phyloP scores from a whole-genome alignment of 192 early-diverging fungal species.

The Backusella liffmaniae region DNA sequence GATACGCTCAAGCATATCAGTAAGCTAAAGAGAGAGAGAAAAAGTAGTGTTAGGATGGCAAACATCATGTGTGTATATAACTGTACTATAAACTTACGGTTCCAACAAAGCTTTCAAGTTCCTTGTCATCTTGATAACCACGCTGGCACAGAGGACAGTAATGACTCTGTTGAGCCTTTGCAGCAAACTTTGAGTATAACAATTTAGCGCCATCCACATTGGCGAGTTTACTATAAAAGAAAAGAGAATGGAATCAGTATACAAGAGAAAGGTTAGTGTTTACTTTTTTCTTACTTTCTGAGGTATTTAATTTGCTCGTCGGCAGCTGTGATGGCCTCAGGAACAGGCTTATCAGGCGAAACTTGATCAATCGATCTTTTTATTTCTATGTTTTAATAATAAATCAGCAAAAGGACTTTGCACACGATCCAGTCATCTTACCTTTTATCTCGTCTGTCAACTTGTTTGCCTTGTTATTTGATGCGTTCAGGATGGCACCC shows the following conservation, averaged over 20 bases:
- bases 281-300: conserved; percentile 24
- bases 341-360: conserved; percentile 12
- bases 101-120: conserved; percentile 37
- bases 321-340: conserved; percentile 26
- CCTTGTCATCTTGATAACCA: conserved; percentile 59
- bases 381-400: neutral
- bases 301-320: conserved; percentile 25
- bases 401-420: neutral
- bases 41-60: neutral
- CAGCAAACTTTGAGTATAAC: conserved; percentile 69
- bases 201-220: conserved; percentile 47
- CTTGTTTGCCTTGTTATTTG: neutral
- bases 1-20: neutral
- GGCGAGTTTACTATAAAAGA: conserved; percentile 11
- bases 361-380: neutral
- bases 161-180: conserved; percentile 58
- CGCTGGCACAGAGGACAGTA: conserved; percentile 84
- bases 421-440: neutral
- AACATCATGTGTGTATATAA: neutral
- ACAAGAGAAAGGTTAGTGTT: neutral
- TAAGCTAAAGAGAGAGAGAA: neutral
- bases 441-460: neutral
- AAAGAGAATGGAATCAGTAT: too few species aligned
- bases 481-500: neutral
- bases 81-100: conserved; percentile 22